phyloP scores from a whole-genome alignment of 1,284 basidiomycete species.

The Heterobasidion annosum region DNA sequence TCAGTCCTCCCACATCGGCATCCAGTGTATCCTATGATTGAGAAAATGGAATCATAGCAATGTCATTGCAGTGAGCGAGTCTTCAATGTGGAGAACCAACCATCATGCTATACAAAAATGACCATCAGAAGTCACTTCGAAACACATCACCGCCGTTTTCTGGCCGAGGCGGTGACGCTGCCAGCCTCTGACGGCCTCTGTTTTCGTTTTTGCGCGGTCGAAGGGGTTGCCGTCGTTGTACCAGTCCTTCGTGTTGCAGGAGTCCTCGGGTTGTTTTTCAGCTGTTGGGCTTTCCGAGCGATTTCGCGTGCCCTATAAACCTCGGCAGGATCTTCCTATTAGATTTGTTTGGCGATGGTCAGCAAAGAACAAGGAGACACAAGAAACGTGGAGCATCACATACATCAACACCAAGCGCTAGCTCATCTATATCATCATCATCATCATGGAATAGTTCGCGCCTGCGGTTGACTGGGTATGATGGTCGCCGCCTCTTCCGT shows the following conservation, averaged over 20 bases:
- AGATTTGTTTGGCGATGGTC: background rate
- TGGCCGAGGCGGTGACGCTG: background rate
- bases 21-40: too few species aligned
- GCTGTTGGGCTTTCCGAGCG: background rate
- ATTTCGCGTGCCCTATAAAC: conserved; percentile 3
- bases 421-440: conserved; percentile 39
- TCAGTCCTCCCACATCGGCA: too few species aligned
- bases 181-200: conserved; percentile 1
- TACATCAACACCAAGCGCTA: conserved; percentile 45
- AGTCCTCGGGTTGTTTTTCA: conserved; percentile 7
- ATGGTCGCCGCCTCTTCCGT: background rate
- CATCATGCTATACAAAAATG: too few species aligned
- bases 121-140: too few species aligned
- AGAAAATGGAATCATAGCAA: too few species aligned
- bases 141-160: conserved; percentile 8
- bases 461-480: background rate
- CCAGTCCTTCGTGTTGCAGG: conserved; percentile 13
- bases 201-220: conserved; percentile 6
- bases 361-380: conserved; percentile 1
- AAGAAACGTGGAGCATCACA: conserved; percentile 9
- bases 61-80: too few species aligned
- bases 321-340: conserved; percentile 7
- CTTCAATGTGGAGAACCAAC: too few species aligned
- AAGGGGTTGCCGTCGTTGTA: conserved; percentile 16
- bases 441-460: background rate